phyloP scores from a whole-genome alignment of 306 rosid species.

The Trifolium repens region DNA sequence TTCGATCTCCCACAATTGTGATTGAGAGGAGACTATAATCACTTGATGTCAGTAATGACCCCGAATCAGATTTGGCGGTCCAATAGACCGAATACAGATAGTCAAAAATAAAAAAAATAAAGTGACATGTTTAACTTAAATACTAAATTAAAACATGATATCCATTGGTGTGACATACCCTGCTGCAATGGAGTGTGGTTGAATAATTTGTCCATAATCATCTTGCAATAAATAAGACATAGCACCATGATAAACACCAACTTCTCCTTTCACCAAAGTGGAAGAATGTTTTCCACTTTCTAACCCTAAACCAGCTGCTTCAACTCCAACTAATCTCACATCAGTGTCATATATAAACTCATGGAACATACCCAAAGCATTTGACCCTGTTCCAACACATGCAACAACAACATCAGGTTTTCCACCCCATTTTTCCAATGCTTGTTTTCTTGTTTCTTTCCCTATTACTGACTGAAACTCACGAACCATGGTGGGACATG shows the following conservation, averaged over 20 bases:
- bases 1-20: too few relatives aligned
- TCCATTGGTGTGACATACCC: slow-evolving; percentile 50
- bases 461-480: slow-evolving; percentile 78
- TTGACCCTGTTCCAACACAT: slow-evolving; percentile 68
- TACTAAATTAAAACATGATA: too few relatives aligned
- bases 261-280: slow-evolving; percentile 54
- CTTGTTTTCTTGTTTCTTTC: slow-evolving; percentile 66
- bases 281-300: slow-evolving; percentile 68
- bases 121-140: too few relatives aligned
- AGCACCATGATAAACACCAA: slow-evolving; percentile 75
- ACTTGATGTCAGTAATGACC: too few relatives aligned
- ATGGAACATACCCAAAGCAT: slow-evolving; percentile 69
- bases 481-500: slow-evolving; percentile 68
- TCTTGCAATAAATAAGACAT: slow-evolving; percentile 64
- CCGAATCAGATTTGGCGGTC: too few relatives aligned
- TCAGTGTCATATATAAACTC: slow-evolving; percentile 54
- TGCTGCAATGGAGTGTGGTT: slow-evolving; percentile 63
- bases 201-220: slow-evolving; percentile 59
- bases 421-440: slow-evolving; percentile 62
- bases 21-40: too few relatives aligned
- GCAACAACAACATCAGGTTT: slow-evolving; percentile 67
- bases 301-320: slow-evolving; percentile 67
- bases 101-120: too few relatives aligned
- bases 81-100: too few relatives aligned
- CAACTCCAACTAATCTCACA: slow-evolving; percentile 70